Conservation (phyloP, 2,329 filamentous ascomycete species). For the Aspergillus proliferans region DNA sequence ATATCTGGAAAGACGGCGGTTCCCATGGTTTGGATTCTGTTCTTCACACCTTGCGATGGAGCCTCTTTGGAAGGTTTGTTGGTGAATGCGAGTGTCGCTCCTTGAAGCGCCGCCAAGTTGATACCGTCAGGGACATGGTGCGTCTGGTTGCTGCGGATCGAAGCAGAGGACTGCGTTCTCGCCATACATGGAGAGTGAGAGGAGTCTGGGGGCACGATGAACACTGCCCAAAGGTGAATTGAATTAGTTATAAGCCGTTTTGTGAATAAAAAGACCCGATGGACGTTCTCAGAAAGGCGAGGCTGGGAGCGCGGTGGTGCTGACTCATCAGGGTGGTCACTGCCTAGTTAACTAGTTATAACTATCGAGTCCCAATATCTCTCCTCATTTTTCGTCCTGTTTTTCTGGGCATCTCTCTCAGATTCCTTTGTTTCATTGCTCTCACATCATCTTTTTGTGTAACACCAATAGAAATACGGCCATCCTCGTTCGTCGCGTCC, state of each 20-base stretch:
- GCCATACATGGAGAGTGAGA: neutral
- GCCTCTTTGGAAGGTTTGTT: slow-evolving; percentile 14
- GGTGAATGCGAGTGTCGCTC: slow-evolving; percentile 33
- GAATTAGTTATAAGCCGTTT: neutral
- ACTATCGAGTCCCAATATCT: too few species aligned
- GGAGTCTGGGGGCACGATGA: too few species aligned
- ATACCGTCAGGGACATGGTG: neutral
- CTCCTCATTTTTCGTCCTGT: too few species aligned
- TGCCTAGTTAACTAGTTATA: too few species aligned
- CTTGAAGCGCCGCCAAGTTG: slow-evolving; percentile 25
- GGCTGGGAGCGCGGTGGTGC: too few species aligned
- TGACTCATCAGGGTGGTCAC: too few species aligned
- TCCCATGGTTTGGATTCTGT: slow-evolving; percentile 12
- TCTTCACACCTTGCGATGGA: slow-evolving; percentile 9
- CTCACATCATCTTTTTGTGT: too few species aligned
- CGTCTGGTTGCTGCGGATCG: neutral
- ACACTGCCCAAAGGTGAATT: neutral
- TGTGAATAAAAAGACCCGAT: neutral
- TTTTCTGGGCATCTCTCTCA: too few species aligned
- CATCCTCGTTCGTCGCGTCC: too few species aligned
- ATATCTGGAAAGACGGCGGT: slow-evolving; percentile 15
- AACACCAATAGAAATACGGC: too few species aligned
- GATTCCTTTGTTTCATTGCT: too few species aligned
- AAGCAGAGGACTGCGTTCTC: neutral
- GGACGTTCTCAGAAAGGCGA: neutral